phyloP scores from a whole-genome alignment of 441 rosid genomes.

The Populus hybrid region DNA sequence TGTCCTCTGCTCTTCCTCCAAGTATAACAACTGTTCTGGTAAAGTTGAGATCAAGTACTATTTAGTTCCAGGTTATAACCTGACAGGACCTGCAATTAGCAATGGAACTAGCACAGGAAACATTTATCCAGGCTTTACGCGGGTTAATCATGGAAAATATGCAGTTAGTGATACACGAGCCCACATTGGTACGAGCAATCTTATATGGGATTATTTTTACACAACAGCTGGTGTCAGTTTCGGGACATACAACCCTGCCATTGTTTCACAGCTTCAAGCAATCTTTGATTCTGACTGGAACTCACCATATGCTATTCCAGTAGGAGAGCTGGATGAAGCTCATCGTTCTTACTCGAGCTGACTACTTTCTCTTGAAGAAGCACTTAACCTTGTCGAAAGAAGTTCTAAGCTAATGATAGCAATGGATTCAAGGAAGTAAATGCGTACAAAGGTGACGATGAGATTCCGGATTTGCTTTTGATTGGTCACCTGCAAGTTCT shows the following conservation, averaged over 20 bases:
- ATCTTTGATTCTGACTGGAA: constrained; percentile 88
- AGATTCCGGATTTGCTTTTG: neutral
- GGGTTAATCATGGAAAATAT: constrained; percentile 84
- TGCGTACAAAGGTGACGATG: neutral
- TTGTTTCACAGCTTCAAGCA: constrained; percentile 70
- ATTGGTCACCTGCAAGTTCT: constrained; percentile 1
- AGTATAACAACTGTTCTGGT: constrained; percentile 58
- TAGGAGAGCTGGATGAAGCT: constrained; percentile 33
- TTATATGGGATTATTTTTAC: constrained; percentile 87
- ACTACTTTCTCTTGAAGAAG: constrained; percentile 5
- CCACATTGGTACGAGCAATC: constrained; percentile 80
- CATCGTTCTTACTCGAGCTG: constrained; percentile 31
- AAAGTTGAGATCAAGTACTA: constrained; percentile 76
- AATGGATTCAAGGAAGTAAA: neutral
- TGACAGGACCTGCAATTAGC: constrained; percentile 62
- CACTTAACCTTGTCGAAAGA: constrained; percentile 7
- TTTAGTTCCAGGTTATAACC: constrained; percentile 70
- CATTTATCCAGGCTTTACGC: constrained; percentile 54
- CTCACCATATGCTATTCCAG: constrained; percentile 69
- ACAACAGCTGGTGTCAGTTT: constrained; percentile 82
- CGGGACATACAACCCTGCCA: constrained; percentile 56
- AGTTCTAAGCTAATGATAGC: neutral
- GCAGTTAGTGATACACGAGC: constrained; percentile 67
- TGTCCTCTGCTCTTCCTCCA: constrained; percentile 65
- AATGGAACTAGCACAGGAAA: constrained; percentile 56